Percentiles rank a stretch among this genome's conserved stretches.
Conservation (phyloP, 805 yeast species). For the Zygoascus bituminiphila region DNA sequence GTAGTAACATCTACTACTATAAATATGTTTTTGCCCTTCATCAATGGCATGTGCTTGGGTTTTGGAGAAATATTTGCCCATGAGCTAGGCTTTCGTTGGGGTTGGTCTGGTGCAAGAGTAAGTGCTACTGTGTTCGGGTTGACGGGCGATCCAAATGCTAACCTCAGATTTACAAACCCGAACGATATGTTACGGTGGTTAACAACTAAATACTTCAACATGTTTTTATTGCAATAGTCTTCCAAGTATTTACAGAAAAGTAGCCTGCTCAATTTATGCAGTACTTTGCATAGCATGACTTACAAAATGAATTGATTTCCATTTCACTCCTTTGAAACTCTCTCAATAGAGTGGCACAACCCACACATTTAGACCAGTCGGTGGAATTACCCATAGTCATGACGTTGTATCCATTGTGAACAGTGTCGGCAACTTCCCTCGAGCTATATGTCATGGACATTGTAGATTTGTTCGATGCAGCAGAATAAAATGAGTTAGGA, state of each 20-base stretch:
- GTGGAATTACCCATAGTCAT: constrained; percentile 63
- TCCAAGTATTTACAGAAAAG: neutral
- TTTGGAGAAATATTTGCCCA: constrained; percentile 94
- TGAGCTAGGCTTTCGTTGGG: constrained; percentile 73
- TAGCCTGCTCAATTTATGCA: constrained; percentile 33
- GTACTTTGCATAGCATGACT: constrained; percentile 59
- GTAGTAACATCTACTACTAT: constrained; percentile 34
- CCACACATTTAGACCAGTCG: constrained; percentile 67
- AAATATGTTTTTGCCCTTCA: constrained; percentile 74
- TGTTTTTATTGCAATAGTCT: neutral
- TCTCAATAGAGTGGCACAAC: constrained; percentile 78
- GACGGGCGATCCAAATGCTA: neutral
- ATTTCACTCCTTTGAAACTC: constrained; percentile 60
- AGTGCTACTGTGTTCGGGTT: too few relatives aligned
- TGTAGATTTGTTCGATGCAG: constrained; percentile 63
- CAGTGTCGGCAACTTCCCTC: constrained; percentile 50
- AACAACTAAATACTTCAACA: neutral
- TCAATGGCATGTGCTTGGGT: constrained; percentile 92
- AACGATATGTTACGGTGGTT: neutral
- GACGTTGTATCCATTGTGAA: constrained; percentile 70
- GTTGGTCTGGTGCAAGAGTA: constrained; percentile 67
- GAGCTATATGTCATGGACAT: constrained; percentile 54
- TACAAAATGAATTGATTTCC: constrained; percentile 61
- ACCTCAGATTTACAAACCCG: neutral
- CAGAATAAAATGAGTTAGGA: constrained; percentile 64